phyloP scores from a whole-genome alignment of 176 grass and related monocot genomes.

The Aegilops speltoides region DNA sequence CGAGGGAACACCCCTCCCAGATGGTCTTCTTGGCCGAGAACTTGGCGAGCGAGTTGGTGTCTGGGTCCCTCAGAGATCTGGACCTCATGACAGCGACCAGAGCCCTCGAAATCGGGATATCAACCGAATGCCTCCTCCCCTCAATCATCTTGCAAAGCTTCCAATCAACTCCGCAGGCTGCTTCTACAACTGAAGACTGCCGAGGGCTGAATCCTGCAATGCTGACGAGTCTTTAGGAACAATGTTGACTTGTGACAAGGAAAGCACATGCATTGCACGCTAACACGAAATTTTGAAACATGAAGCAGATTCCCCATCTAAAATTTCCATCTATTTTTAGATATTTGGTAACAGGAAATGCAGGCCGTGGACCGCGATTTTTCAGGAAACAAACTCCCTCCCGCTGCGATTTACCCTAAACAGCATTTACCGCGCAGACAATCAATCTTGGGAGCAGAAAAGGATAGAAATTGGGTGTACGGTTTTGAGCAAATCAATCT shows the following conservation, averaged over 20 bases:
- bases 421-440: conserved; percentile 35
- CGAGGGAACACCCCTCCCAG: conserved; percentile 53
- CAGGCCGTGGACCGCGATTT: neutral
- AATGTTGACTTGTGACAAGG: neutral
- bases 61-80: conserved; percentile 92
- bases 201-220: conserved; percentile 32
- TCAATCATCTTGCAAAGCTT: conserved; percentile 59
- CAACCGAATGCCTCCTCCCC: conserved; percentile 78
- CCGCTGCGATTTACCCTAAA: neutral
- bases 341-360: neutral
- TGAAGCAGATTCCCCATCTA: neutral
- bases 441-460: neutral
- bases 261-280: neutral
- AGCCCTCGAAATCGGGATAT: conserved; percentile 85
- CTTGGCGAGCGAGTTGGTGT: conserved; percentile 89
- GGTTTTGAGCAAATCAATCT: conserved; percentile 9
- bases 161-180: conserved; percentile 5
- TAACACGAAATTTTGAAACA: neutral
- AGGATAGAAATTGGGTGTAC: neutral
- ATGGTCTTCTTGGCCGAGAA: conserved; percentile 72
- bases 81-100: conserved; percentile 80
- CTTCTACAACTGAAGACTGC: neutral
- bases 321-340: neutral
- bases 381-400: neutral
- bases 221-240: neutral